These are phyloP conservation scores for Ceratobasidium papillatum DNA, from an alignment of 1,284 basidiomycete species.

Conservation along the genomic window DNA sequence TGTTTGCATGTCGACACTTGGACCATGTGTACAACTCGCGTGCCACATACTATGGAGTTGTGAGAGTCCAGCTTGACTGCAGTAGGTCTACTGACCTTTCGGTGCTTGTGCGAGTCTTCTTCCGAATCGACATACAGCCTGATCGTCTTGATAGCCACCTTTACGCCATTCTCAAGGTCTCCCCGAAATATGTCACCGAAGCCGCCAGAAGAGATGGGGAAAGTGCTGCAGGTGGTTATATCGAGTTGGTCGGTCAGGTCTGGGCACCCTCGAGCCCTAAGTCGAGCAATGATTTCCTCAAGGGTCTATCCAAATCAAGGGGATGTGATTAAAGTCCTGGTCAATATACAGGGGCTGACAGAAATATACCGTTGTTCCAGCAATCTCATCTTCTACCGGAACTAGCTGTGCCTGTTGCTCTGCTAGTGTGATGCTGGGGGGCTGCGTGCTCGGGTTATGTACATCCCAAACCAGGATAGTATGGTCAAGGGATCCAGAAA, in stretches of 20 bases:
- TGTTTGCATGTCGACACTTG: conserved; percentile 13
- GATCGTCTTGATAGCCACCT: conserved; percentile 15
- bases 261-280: neutral
- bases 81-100: neutral
- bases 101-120: neutral
- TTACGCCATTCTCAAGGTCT: neutral
- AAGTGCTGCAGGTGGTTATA: neutral
- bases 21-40: conserved; percentile 14
- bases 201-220: neutral
- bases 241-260: neutral
- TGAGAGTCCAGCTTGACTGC: neutral
- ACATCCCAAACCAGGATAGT: conserved; percentile 91
- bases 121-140: neutral
- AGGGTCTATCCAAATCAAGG: neutral
- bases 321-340: neutral
- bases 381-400: neutral
- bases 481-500: conserved; percentile 86
- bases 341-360: neutral
- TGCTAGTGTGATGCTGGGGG: neutral
- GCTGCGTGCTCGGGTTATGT: neutral
- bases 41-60: neutral
- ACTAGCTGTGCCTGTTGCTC: neutral
- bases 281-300: neutral
- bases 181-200: conserved; percentile 9
- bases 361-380: neutral